These are phyloP conservation scores for Heteromeles arbutifolia DNA, from an alignment of 306 rosid species.

Conservation along the genomic window DNA sequence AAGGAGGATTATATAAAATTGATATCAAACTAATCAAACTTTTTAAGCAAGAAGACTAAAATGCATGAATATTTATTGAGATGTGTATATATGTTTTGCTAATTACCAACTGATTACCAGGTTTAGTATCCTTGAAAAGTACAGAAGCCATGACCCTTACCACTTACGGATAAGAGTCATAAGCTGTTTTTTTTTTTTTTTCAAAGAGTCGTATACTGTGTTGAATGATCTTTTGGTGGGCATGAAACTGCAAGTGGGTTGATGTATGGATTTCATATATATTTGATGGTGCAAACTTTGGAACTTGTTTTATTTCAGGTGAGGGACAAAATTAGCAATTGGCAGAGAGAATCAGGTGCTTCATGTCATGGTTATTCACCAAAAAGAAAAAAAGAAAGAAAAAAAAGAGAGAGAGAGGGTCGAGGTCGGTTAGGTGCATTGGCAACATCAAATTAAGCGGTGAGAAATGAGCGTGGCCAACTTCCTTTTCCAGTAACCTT, in stretches of 20 bases:
- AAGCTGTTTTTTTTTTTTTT: no score
- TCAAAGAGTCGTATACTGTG: neutral
- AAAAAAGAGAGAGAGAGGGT: neutral
- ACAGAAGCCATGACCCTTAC: neutral
- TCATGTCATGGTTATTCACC: neutral
- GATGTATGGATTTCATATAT: neutral
- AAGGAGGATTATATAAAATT: neutral
- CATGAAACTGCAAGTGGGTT: neutral
- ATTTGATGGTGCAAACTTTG: neutral
- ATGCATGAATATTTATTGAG: neutral
- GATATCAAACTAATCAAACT: neutral
- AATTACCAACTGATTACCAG: neutral
- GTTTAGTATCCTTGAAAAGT: neutral
- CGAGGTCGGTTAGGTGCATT: neutral
- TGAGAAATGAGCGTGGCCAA: neutral
- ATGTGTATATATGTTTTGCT: neutral
- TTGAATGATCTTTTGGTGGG: neutral
- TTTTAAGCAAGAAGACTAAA: neutral
- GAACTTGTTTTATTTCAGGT: constrained; percentile 3
- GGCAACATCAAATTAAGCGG: neutral
- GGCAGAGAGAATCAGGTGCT: neutral
- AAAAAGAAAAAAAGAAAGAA: neutral
- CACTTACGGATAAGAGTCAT: neutral
- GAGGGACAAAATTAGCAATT: neutral
- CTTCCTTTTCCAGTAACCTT: constrained; percentile 60